Conservation (phyloP, 2,329 filamentous ascomycete species). For the Thielaviopsis punctulata region DNA sequence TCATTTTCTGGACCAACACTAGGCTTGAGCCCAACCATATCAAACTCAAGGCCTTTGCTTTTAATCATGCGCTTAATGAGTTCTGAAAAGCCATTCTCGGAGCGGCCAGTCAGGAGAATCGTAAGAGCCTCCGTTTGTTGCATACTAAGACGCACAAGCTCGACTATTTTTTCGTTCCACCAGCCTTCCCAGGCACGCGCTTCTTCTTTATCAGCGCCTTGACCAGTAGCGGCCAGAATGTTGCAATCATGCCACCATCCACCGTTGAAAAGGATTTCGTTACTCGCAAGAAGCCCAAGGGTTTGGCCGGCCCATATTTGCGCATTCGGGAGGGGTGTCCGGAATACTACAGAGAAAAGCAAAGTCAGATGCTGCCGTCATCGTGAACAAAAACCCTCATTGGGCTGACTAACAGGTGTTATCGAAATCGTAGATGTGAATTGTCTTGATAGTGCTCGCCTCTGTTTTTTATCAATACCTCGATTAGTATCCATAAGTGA, state of each 20-base stretch:
- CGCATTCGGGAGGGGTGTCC: slow-evolving; percentile 74
- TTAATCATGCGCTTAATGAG: slow-evolving; percentile 66
- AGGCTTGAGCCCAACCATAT: slow-evolving; percentile 79
- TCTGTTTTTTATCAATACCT: slow-evolving; percentile 21
- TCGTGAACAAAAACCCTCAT: background rate
- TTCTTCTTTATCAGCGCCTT: slow-evolving; percentile 70
- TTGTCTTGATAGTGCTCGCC: slow-evolving; percentile 51
- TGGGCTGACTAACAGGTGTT: slow-evolving; percentile 54
- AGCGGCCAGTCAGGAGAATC: slow-evolving; percentile 74
- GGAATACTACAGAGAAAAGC: slow-evolving; percentile 48
- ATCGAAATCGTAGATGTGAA: slow-evolving; percentile 96
- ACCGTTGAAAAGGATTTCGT: slow-evolving; percentile 62
- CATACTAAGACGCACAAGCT: slow-evolving; percentile 66
- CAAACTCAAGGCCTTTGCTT: slow-evolving; percentile 67
- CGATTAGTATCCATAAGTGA: too few species aligned
- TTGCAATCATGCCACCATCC: slow-evolving; percentile 95
- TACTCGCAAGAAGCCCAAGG: slow-evolving; percentile 57
- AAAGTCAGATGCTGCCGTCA: slow-evolving; percentile 6
- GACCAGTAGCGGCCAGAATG: slow-evolving; percentile 72
- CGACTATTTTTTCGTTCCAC: slow-evolving; percentile 87
- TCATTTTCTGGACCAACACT: slow-evolving; percentile 64
- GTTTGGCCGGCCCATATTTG: slow-evolving; percentile 71
- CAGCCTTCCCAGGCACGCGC: slow-evolving; percentile 71
- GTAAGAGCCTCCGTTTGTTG: slow-evolving; percentile 70
- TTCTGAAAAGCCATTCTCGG: slow-evolving; percentile 58